A percentile compares a stretch with the other conserved stretches of the same genome.
Conservation (phyloP, 306 rosid species). For the Myrica gale region DNA sequence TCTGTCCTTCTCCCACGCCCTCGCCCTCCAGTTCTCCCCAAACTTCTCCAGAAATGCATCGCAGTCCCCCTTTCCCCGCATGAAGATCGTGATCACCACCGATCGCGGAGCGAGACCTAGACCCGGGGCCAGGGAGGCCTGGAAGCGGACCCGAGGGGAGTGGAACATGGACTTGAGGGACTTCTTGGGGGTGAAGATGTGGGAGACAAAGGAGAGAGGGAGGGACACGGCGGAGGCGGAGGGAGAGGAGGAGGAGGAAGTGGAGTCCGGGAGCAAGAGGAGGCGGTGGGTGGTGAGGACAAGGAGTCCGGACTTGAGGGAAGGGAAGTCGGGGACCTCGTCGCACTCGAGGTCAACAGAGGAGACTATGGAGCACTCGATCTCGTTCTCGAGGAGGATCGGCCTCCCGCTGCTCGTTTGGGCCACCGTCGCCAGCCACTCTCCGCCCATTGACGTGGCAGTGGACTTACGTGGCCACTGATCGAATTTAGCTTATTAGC, state of each 20-base stretch:
- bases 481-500: not conserved
- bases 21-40: slow-evolving; percentile 79
- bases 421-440: slow-evolving; percentile 56
- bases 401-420: slow-evolving; percentile 85
- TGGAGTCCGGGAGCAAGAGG: slow-evolving; percentile 52
- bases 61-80: slow-evolving; percentile 80
- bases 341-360: slow-evolving; percentile 75
- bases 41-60: slow-evolving; percentile 68
- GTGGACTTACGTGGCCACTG: not conserved
- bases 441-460: slow-evolving; percentile 39
- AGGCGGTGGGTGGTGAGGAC: slow-evolving; percentile 87
- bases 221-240: slow-evolving; percentile 35
- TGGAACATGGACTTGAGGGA: slow-evolving; percentile 70
- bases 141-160: slow-evolving; percentile 82
- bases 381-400: slow-evolving; percentile 58
- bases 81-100: slow-evolving; percentile 57
- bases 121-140: slow-evolving; percentile 51
- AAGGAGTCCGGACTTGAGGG: slow-evolving; percentile 78
- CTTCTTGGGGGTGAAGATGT: slow-evolving; percentile 68
- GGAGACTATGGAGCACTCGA: slow-evolving; percentile 78
- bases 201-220: slow-evolving; percentile 57
- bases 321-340: slow-evolving; percentile 60
- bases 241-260: slow-evolving; percentile 12
- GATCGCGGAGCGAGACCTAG: slow-evolving; percentile 29
- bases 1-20: slow-evolving; percentile 80